Conservation (phyloP, 805 yeast species). For the Yarrowia sp. region DNA sequence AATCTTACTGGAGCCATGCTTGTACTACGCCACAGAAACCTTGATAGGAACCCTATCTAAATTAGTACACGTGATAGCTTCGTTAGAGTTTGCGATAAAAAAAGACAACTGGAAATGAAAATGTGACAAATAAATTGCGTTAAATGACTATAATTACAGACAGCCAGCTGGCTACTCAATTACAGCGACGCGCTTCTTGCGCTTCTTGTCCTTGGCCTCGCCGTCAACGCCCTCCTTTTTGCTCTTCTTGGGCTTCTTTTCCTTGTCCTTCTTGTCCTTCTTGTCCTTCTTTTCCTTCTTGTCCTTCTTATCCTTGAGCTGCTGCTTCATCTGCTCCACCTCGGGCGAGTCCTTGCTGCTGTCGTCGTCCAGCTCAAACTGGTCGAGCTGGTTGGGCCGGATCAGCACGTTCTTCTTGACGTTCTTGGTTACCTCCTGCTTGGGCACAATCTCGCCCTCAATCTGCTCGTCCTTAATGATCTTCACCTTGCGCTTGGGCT, state of each 20-base stretch:
- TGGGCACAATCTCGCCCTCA: slow-evolving; percentile 31
- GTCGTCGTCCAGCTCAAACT: slow-evolving; percentile 29
- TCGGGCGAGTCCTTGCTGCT: slow-evolving; percentile 27
- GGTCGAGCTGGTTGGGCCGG: slow-evolving; percentile 31
- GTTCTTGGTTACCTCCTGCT: slow-evolving; percentile 2
- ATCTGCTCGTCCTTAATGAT: slow-evolving; percentile 39
- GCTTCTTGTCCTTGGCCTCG: slow-evolving; percentile 24
- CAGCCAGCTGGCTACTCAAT: slow-evolving; percentile 20
- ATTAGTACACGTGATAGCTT: background rate
- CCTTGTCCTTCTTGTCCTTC: slow-evolving; percentile 17
- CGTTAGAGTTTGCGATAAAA: background rate
- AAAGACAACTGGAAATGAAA: no score
- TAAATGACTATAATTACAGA: background rate
- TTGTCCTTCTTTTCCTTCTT: background rate
- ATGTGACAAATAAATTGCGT: no score
- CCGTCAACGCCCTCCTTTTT: slow-evolving; percentile 17
- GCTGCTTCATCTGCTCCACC: slow-evolving; percentile 26
- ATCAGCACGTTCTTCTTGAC: background rate
- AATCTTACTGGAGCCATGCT: slow-evolving; percentile 6
- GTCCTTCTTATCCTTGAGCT: background rate
- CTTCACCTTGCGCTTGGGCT: slow-evolving; percentile 32
- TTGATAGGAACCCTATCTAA: slow-evolving; percentile 16
- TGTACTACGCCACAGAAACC: slow-evolving; percentile 19
- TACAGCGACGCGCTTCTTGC: slow-evolving; percentile 17
- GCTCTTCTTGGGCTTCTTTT: slow-evolving; percentile 31